Evolutionary conservation across 345 rosid genomes (phyloP).

Genomic region (Eucalyptus virginea): DNA sequence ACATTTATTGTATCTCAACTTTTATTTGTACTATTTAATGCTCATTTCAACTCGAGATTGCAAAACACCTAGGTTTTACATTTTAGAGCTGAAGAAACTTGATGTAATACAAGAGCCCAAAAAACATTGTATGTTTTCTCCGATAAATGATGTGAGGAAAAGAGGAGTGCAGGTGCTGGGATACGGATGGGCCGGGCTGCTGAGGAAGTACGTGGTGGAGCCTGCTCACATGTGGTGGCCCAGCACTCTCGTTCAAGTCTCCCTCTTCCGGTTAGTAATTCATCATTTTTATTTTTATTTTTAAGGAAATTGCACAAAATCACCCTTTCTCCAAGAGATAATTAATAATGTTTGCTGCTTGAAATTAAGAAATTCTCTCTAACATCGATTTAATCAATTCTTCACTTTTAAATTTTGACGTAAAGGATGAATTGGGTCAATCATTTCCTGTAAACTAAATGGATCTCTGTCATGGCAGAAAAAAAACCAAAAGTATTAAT

Average conservation of each 20-base stretch:
- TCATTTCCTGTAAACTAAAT: background rate
- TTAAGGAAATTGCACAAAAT: background rate
- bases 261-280: background rate
- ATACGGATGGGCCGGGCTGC: conserved; percentile 3
- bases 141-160: background rate
- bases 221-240: conserved; percentile 15
- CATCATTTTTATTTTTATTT: background rate
- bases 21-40: background rate
- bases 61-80: background rate
- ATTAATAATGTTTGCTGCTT: background rate
- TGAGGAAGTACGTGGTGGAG: conserved; percentile 4
- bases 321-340: background rate
- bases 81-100: background rate
- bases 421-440: background rate
- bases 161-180: background rate
- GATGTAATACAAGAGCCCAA: background rate
- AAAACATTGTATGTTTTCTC: background rate
- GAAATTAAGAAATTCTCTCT: background rate
- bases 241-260: conserved; percentile 1
- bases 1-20: too few species aligned
- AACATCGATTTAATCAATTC: background rate
- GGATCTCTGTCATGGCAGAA: background rate
- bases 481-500: background rate
- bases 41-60: background rate
- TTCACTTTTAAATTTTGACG: background rate